phyloP scores from a whole-genome alignment of 2,329 filamentous ascomycete genomes.

The Capronia coronata region DNA sequence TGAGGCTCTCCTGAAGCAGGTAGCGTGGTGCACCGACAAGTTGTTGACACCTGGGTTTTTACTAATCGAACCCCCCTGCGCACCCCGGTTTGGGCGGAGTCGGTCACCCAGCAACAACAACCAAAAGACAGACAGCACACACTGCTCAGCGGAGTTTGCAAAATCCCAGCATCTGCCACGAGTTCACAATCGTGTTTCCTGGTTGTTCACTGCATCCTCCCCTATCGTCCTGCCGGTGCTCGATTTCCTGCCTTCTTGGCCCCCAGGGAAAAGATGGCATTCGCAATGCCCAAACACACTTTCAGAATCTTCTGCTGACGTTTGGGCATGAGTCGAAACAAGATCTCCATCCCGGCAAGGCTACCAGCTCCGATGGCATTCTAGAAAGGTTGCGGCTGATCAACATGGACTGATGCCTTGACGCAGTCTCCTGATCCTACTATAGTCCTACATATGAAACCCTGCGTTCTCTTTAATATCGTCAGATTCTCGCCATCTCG shows the following conservation, averaged over 20 bases:
- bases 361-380: neutral
- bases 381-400: neutral
- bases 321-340: constrained; percentile 18
- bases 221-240: neutral
- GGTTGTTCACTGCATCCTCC: neutral
- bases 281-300: constrained; percentile 16
- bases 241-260: constrained; percentile 8
- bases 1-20: constrained; percentile 17
- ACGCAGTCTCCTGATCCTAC: neutral
- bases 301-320: constrained; percentile 15
- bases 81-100: neutral
- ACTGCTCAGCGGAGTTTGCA: neutral
- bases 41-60: constrained; percentile 18
- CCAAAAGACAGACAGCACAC: neutral
- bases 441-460: neutral
- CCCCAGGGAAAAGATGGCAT: constrained; percentile 18
- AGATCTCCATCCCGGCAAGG: constrained; percentile 11
- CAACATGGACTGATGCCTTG: neutral
- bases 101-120: constrained; percentile 19
- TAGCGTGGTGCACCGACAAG: constrained; percentile 8
- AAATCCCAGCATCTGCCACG: no score
- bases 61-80: neutral
- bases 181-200: neutral
- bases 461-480: constrained; percentile 1
- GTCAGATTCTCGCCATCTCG: neutral